Evolutionary conservation across 2,329 filamentous ascomycete genomes (phyloP), one percentile per base, ranked within the genome.

Genomic region (Beauveria varroae): DNA sequence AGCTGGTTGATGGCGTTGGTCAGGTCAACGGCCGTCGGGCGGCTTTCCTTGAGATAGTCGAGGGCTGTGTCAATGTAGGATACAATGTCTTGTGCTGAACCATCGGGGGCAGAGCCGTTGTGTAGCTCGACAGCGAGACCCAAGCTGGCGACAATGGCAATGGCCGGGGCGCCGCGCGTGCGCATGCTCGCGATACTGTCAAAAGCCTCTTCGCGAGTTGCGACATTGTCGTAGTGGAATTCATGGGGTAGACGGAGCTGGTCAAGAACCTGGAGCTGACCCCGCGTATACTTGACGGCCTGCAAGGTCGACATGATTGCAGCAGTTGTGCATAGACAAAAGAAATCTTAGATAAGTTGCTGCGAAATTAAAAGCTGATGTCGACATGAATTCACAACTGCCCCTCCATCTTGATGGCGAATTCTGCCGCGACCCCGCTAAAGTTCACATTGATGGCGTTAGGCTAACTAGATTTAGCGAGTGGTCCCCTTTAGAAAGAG

Each of bases 61-160:
- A 99, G 80, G 61, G 90, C 91, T 52, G 86, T 80, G 62, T 87
- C 79, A 65, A 97, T 90, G 71, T 90, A 89, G 2, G 82, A 75
- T 50, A 93, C 84, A 55, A 89, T 82, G 53, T 89, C 85, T 0
- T 77, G 71, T 0, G 78, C 72, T 0, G 75, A 75, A 0, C 72
- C 67, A 1, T 84, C 81, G 4, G 78, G 73, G 9, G 70, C 64
- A 3, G 72, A 61, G 63, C 81, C 81, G 8, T 83, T 82, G 56
- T 86, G 79, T 9, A 98, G 76, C 73, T 98, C 93, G 9, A 96
- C 90, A 1, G 92, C 93, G 41, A 97, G 83, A 2, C 90, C 88
- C 40, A 99, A 83, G 22, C 90, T 90, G 24, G 95, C 95, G n/a
- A 99, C 95, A 65, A 99, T 98, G 50, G 95, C 95, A 73, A 99